Percentiles rank a stretch among this genome's conserved stretches.
phyloP scores from a whole-genome alignment of 768 basidiomycete genomes.

The Suillus subaureus region DNA sequence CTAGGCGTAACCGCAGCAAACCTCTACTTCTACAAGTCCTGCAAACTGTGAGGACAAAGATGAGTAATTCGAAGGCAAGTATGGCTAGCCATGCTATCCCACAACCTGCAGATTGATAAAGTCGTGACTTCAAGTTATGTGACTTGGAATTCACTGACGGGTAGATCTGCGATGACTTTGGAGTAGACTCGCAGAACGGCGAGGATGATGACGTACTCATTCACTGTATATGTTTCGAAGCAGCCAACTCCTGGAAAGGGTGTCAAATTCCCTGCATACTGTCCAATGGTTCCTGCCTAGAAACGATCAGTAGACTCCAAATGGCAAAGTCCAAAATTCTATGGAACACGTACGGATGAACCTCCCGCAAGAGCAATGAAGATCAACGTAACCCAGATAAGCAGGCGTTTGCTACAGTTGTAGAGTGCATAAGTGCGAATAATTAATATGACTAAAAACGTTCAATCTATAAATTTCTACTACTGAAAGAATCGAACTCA shows the following conservation, averaged over 20 bases:
- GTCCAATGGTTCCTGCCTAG: neutral
- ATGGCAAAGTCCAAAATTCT: slow-evolving; percentile 1
- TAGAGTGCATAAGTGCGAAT: slow-evolving; percentile 58
- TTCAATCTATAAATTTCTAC: neutral
- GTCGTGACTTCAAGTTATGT: neutral
- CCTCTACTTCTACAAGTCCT: slow-evolving; percentile 44
- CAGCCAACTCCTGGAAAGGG: neutral
- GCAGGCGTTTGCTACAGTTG: slow-evolving; percentile 39
- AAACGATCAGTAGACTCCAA: neutral
- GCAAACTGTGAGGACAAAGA: slow-evolving; percentile 48
- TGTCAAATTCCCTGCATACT: neutral
- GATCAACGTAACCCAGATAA: slow-evolving; percentile 38
- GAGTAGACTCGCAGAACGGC: neutral
- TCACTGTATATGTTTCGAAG: neutral
- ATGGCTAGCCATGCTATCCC: slow-evolving; percentile 52
- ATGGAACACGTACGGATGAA: slow-evolving; percentile 36
- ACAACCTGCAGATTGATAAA: slow-evolving; percentile 20
- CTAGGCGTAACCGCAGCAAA: slow-evolving; percentile 19
- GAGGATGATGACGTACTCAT: neutral
- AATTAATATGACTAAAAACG: slow-evolving; percentile 41
- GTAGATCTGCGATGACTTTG: neutral
- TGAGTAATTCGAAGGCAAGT: slow-evolving; percentile 48
- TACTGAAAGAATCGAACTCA: slow-evolving; percentile 26
- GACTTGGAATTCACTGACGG: neutral
- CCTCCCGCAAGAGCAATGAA: slow-evolving; percentile 34